phyloP scores from a whole-genome alignment of 164 flowering plant species.

The Echeveria elegans region DNA sequence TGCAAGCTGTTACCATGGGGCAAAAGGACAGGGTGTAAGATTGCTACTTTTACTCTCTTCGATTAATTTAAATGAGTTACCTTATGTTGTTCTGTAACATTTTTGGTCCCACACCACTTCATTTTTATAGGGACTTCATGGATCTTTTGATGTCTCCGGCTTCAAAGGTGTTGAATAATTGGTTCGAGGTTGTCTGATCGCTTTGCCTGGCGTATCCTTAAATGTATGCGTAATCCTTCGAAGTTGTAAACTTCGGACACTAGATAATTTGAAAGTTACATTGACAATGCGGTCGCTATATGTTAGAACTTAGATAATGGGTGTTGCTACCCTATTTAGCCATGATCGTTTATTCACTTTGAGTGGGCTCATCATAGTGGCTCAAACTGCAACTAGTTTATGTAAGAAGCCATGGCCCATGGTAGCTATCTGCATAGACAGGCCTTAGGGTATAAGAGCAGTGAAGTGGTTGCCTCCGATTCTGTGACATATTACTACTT shows the following conservation, averaged over 20 bases:
- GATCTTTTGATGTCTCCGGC: constrained; percentile 73
- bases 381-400: too few relatives aligned
- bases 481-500: too few relatives aligned
- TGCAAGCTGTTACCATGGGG: constrained; percentile 48
- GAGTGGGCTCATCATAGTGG: neutral
- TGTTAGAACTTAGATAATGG: neutral
- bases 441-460: too few relatives aligned
- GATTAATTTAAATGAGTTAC: neutral
- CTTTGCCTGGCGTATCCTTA: constrained; percentile 6
- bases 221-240: neutral
- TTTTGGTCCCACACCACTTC: constrained; percentile 8
- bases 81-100: neutral
- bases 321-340: neutral
- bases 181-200: constrained; percentile 77
- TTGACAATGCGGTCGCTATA: neutral
- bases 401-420: too few relatives aligned
- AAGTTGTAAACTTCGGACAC: neutral
- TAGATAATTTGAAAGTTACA: neutral
- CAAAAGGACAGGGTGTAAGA: constrained; percentile 81
- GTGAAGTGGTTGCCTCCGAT: too few relatives aligned
- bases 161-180: constrained; percentile 80
- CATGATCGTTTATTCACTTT: neutral
- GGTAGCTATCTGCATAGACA: too few relatives aligned
- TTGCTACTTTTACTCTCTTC: neutral
- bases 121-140: constrained; percentile 69